phyloP scores from a whole-genome alignment of 1,284 basidiomycete genomes.

The Sanguinoderma infundibulare region DNA sequence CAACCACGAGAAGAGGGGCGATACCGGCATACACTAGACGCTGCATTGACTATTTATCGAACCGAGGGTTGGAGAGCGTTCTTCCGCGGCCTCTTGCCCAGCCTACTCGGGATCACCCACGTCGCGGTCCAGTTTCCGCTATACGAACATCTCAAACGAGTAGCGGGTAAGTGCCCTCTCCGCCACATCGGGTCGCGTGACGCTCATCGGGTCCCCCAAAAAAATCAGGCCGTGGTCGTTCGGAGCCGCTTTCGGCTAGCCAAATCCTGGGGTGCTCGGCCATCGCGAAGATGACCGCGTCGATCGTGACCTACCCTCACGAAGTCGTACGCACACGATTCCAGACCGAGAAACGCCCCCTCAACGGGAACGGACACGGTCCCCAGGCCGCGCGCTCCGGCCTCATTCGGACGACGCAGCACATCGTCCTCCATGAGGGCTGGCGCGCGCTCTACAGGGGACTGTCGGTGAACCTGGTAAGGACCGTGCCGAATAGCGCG shows the following conservation, averaged over 20 bases:
- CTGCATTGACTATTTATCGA: slow-evolving; percentile 84
- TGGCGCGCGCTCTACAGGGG: slow-evolving; percentile 90
- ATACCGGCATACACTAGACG: slow-evolving; percentile 89
- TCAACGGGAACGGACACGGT: slow-evolving; percentile 17
- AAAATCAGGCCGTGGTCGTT: slow-evolving; percentile 53
- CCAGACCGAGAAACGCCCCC: slow-evolving; percentile 79
- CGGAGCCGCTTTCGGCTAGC: slow-evolving; percentile 63
- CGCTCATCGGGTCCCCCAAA: neutral
- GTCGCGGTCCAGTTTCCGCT: slow-evolving; percentile 96
- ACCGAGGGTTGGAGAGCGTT: slow-evolving; percentile 86
- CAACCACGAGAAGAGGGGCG: slow-evolving; percentile 74
- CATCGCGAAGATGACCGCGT: slow-evolving; percentile 92
- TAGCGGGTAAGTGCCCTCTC: slow-evolving; percentile 67
- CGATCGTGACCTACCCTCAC: slow-evolving; percentile 93
- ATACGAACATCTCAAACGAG: slow-evolving; percentile 89
- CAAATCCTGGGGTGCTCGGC: slow-evolving; percentile 88
- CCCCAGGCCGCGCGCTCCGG: slow-evolving; percentile 53
- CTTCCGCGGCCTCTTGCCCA: slow-evolving; percentile 90
- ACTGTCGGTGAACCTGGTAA: slow-evolving; percentile 85
- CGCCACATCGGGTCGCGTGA: neutral
- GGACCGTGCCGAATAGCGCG: slow-evolving; percentile 93
- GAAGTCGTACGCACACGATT: slow-evolving; percentile 93
- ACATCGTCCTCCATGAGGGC: slow-evolving; percentile 81
- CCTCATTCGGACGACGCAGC: slow-evolving; percentile 72
- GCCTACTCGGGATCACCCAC: slow-evolving; percentile 87